Evolutionary conservation across 176 grass and related monocot genomes (phyloP).

Genomic region (Elaeis guineensis): DNA sequence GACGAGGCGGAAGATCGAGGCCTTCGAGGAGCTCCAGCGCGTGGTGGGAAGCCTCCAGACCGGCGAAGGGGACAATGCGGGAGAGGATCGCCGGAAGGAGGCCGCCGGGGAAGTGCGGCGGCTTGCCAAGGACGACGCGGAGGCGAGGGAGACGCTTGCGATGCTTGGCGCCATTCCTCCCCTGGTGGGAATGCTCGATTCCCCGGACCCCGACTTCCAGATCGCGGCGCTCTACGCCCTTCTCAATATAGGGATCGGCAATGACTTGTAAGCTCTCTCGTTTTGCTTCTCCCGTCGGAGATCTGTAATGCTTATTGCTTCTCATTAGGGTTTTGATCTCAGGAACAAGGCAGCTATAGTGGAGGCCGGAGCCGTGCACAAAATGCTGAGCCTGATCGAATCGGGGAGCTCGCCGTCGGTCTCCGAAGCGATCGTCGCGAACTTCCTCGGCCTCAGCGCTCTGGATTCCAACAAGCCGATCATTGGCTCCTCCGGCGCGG

Average conservation of each 20-base stretch:
- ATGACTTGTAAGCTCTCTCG: conserved; percentile 59
- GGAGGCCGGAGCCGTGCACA: conserved; percentile 81
- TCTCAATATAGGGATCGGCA: conserved; percentile 81
- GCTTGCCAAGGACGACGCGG: conserved; percentile 68
- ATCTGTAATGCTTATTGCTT: conserved; percentile 1
- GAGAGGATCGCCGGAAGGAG: conserved; percentile 15
- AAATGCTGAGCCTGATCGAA: conserved; percentile 61
- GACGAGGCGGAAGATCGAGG: conserved; percentile 34
- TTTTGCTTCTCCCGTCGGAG: background rate
- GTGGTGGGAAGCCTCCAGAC: conserved; percentile 32
- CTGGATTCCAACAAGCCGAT: conserved; percentile 75
- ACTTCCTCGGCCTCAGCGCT: conserved; percentile 92
- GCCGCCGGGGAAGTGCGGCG: conserved; percentile 51
- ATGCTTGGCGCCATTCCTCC: conserved; percentile 85
- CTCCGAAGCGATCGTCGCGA: conserved; percentile 60
- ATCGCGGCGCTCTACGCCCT: conserved; percentile 65
- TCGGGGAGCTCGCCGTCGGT: conserved; percentile 7
- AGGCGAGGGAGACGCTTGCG: conserved; percentile 69
- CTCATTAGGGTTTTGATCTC: background rate
- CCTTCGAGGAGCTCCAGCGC: conserved; percentile 20
- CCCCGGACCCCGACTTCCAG: conserved; percentile 15
- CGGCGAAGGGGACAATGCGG: background rate
- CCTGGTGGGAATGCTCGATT: conserved; percentile 66
- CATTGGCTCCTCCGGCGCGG: conserved; percentile 63
- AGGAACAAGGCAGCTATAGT: conserved; percentile 95